Base-by-base conservation (phyloP, 345 rosid species). In the Limnanthes douglasii region DNA sequence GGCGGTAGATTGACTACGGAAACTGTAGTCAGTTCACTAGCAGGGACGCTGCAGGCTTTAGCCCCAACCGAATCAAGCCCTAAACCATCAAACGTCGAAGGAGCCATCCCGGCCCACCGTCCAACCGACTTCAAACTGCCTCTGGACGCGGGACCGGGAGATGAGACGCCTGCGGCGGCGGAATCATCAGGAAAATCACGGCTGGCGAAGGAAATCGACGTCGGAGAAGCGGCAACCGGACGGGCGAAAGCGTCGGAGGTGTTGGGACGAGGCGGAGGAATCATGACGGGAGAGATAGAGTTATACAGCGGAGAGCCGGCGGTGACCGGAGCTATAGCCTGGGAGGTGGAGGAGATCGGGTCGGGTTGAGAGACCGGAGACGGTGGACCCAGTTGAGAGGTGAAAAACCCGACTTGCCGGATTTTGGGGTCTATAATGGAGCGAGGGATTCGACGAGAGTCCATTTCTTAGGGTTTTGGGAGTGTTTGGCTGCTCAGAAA, bases 371-470 rank as follows among this genome's bases (percentile, higher is more conserved):
- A 57, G 33, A 75, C 69, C 3, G 61, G 66, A 39, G 69, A 76
- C 37, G 78, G 59, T 5, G 37, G 59, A 2, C 18, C 15, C 15
- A 51, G 50, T 21, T 62, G 54, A 11, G 48, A 49, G 14, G 90
- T 56, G 66, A 85, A 80, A 66, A 86, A 81, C 1, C 96, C 96
- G 8, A 86, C 94, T 24, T 64, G 86, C 4, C 96, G 84, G 50
- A 80, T 70, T 64, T 86, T 80, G 2, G 96, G 96, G 49, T 86
- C 90, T 49, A 61, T 66, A 11, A 77, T 73, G 18, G 76, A 57
- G 51, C 94, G 83, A 18, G 86, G 51, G 39, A 68, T 41, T 18
- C 94, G 83, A 30, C 94, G 84, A 41, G 81, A 46, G 41, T 86
- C 94, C 96, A 86, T 86, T 4, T 21, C 23, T 15, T 5, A 9